A percentile compares a stretch with the other conserved stretches of the same genome.
Evolutionary conservation across 2,329 filamentous ascomycete genomes (phyloP).

Genomic region (Onygenales sp.): DNA sequence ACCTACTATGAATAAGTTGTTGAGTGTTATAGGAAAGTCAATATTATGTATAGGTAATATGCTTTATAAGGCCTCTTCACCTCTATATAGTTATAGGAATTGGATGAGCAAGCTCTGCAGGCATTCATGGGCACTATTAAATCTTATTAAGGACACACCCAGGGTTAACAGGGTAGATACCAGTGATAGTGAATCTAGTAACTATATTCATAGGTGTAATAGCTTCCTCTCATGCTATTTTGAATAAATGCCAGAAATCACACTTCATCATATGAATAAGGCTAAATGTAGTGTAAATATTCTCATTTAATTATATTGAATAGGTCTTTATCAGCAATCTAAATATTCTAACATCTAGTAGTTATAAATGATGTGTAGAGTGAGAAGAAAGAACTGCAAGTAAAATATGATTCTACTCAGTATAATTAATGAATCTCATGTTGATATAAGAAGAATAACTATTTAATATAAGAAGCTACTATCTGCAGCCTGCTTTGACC

Average conservation of each 20-base stretch:
- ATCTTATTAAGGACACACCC: neutral
- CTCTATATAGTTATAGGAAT: neutral
- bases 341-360: constrained; percentile 6
- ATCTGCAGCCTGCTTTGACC: too few relatives aligned
- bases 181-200: neutral
- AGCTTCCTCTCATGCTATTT: neutral
- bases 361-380: constrained; percentile 4
- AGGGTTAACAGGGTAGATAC: neutral
- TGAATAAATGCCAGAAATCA: constrained; percentile 1
- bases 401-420: too few relatives aligned
- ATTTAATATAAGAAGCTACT: too few relatives aligned
- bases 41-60: neutral
- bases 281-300: neutral
- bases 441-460: too few relatives aligned
- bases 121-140: neutral
- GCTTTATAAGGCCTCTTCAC: neutral
- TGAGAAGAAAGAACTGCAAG: constrained; percentile 2
- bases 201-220: constrained; percentile 1
- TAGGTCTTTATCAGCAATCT: neutral
- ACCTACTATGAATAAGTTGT: neutral
- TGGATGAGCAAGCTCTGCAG: neutral
- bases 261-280: constrained; percentile 2
- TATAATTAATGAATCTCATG: too few relatives aligned
- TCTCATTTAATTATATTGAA: constrained; percentile 1
- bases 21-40: neutral